phyloP scores from a whole-genome alignment of 148 eudicot genomes.

The Dianthus caryophyllus region DNA sequence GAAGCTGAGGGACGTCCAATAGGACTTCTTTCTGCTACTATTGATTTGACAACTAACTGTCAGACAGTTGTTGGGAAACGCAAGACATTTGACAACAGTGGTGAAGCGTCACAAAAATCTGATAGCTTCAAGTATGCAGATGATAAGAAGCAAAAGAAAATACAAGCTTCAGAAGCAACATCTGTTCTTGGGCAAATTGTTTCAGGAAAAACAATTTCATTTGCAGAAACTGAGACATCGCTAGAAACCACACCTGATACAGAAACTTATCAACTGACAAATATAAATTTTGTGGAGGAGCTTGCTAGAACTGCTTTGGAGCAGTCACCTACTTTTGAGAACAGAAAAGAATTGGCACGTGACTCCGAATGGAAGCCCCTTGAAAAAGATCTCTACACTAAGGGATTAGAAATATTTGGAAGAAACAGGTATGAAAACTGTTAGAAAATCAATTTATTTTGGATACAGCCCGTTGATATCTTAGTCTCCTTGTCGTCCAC shows the following conservation, averaged over 20 bases:
- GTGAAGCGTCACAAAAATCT: constrained; percentile 18
- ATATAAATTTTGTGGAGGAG: constrained; percentile 7
- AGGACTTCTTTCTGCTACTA: constrained; percentile 7
- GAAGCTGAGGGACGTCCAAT: constrained; percentile 8
- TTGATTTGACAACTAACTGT: constrained; percentile 20
- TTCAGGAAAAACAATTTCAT: background rate
- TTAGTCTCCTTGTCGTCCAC: background rate
- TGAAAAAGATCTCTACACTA: constrained; percentile 72
- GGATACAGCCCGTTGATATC: background rate
- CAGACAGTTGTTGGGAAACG: constrained; percentile 32
- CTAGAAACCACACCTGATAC: constrained; percentile 2
- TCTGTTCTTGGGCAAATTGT: constrained; percentile 15
- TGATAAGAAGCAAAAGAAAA: constrained; percentile 39
- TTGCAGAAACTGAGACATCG: constrained; percentile 15
- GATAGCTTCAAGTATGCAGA: constrained; percentile 26
- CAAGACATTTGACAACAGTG: constrained; percentile 25
- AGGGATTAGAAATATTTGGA: constrained; percentile 91
- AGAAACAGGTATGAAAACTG: constrained; percentile 60
- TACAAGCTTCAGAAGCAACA: constrained; percentile 19
- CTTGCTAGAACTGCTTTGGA: constrained; percentile 17
- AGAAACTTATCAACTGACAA: constrained; percentile 8
- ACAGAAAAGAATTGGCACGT: constrained; percentile 21
- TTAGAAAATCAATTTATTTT: background rate
- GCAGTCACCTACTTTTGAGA: constrained; percentile 28
- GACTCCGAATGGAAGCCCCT: constrained; percentile 63